Evolutionary conservation across 495 filamentous ascomycete genomes (phyloP).

Genomic region (Oidiodendron maius): DNA sequence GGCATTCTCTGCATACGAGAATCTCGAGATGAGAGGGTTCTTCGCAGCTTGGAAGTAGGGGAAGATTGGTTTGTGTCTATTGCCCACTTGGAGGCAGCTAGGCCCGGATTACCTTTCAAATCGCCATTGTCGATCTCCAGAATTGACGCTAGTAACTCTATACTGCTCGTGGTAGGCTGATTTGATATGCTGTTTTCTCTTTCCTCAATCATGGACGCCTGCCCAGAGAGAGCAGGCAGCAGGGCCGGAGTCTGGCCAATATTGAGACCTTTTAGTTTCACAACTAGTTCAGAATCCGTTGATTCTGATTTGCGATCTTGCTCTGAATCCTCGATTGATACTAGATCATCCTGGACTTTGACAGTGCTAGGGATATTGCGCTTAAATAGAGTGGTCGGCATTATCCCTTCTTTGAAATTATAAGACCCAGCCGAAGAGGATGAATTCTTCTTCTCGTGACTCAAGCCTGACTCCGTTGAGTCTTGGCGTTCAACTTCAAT

Average conservation of each 20-base stretch:
- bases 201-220: too few species aligned
- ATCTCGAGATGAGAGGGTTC: background rate
- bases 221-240: too few species aligned
- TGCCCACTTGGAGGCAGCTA: slow-evolving; percentile 6
- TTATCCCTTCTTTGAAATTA: too few species aligned
- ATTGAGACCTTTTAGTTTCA: background rate
- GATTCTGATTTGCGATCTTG: background rate
- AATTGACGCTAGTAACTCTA: background rate
- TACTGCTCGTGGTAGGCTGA: background rate
- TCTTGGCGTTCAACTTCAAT: background rate
- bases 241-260: background rate
- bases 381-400: too few species aligned
- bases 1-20: too few species aligned
- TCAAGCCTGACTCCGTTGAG: background rate
- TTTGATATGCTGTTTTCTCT: background rate
- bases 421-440: too few species aligned
- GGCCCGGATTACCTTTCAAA: background rate
- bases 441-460: too few species aligned
- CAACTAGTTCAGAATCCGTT: background rate
- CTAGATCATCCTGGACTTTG: too few species aligned
- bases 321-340: too few species aligned
- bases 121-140: background rate
- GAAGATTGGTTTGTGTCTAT: background rate
- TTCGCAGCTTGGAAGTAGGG: background rate
- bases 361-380: too few species aligned